Evolutionary conservation across 441 rosid genomes (phyloP).

Genomic region (Jatropha podagrica): DNA sequence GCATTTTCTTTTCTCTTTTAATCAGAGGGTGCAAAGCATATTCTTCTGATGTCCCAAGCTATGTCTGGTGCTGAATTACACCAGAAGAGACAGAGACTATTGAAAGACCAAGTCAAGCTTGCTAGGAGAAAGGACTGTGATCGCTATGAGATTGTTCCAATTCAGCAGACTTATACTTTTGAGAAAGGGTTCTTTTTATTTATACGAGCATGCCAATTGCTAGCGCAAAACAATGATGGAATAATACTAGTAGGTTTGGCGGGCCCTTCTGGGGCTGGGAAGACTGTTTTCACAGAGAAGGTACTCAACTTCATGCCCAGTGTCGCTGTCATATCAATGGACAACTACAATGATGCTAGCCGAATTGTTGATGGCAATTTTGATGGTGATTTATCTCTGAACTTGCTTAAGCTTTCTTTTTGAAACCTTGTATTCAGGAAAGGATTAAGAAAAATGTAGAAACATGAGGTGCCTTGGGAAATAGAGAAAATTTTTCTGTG

Average conservation of each 20-base stretch:
- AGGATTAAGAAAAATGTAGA: not conserved
- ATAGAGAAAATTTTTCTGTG: not conserved
- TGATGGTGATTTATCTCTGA: constrained; percentile 58
- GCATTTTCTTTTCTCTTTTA: constrained; percentile 29
- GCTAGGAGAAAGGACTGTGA: constrained; percentile 69
- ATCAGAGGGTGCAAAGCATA: constrained; percentile 23
- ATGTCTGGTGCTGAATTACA: constrained; percentile 53
- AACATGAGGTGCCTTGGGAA: not conserved
- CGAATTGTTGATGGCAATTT: constrained; percentile 93
- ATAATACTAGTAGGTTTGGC: constrained; percentile 85
- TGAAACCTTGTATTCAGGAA: not conserved
- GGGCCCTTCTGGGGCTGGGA: constrained; percentile 99
- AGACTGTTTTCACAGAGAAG: constrained; percentile 92
- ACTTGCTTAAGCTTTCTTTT: constrained; percentile 15
- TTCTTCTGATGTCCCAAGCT: constrained; percentile 48
- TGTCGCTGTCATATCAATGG: constrained; percentile 91
- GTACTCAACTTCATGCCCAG: constrained; percentile 82
- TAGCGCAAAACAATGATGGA: constrained; percentile 84
- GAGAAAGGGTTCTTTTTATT: constrained; percentile 92
- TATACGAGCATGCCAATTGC: constrained; percentile 85
- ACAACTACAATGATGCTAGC: constrained; percentile 89
- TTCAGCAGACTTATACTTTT: constrained; percentile 69
- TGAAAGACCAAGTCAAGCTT: constrained; percentile 80
- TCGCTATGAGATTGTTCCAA: constrained; percentile 70
- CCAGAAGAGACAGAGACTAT: constrained; percentile 63